Conservation (phyloP, 371 early-diverging fungal species). For the Mucor piriformis region DNA sequence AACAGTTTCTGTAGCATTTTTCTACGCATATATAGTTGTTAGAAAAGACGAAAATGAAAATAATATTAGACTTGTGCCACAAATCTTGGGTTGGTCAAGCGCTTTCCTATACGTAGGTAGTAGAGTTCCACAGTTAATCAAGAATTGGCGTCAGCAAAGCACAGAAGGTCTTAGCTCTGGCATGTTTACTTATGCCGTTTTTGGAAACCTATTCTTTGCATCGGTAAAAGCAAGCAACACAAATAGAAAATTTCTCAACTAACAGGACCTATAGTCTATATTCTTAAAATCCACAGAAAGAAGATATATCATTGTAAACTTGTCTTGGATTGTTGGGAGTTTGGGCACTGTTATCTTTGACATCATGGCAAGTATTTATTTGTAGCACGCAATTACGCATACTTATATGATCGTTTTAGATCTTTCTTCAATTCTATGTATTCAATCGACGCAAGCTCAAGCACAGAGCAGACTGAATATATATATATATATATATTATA, state of each 20-base stretch:
- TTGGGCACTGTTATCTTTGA: constrained; percentile 57
- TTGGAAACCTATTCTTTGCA: constrained; percentile 74
- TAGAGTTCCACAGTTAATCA: constrained; percentile 78
- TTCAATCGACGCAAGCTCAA: constrained; percentile 14
- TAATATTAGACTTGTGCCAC: constrained; percentile 24
- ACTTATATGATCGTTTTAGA: constrained; percentile 20
- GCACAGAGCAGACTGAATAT: constrained; percentile 15
- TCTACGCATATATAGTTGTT: constrained; percentile 17
- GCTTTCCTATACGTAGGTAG: constrained; percentile 58
- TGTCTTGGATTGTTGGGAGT: constrained; percentile 64
- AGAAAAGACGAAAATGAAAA: background rate
- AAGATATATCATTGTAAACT: constrained; percentile 46
- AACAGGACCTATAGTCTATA: constrained; percentile 42
- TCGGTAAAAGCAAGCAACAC: constrained; percentile 21
- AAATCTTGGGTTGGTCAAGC: constrained; percentile 52
- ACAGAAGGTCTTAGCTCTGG: constrained; percentile 74
- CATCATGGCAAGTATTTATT: constrained; percentile 44
- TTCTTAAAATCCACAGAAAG: constrained; percentile 53
- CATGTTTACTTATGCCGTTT: constrained; percentile 80
- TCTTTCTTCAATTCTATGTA: constrained; percentile 24
- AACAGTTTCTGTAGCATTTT: constrained; percentile 9
- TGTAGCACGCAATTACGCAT: too few relatives aligned
- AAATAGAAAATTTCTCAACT: too few relatives aligned
- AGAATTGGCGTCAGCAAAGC: constrained; percentile 68
- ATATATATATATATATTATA: too few relatives aligned